Evolutionary conservation across 208 protist species (phyloP), one percentile per base, ranked within the genome.

Genomic region (Endotrypanum monterogeii): DNA sequence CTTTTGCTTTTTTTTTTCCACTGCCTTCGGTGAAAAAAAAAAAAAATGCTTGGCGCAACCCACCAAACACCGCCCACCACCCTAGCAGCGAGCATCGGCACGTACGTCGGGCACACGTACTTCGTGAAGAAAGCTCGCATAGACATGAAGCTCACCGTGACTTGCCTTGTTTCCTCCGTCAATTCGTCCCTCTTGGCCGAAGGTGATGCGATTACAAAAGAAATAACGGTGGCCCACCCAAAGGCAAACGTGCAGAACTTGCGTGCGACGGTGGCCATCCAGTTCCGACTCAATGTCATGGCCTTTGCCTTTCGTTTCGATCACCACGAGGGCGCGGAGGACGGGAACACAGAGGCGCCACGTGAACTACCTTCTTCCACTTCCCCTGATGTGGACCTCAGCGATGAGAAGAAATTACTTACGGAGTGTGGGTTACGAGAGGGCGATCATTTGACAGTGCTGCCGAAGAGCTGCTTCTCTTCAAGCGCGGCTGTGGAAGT

Each of bases 151-250:
- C 71, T 96, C 23, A 83, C 63, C 6, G 82, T 93, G 23, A 86
- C 78, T 51, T 91, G 82, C 66, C 74, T 83, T 25, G 83, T 91
- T 28, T 79, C 73, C 50, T 86, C 78, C 41, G 80, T 83, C 25
- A 86, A 84, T 68, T 79, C 81, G 41, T 74, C 71, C 23, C 66
- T 74, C 48, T 71, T 91, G 28, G n/a, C 67, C 18, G 78, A 86
- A 30, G 67, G 69, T 23, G 77, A 78, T 66, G 77, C 71, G 20
- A 62, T 71, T n/a, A 90, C 76, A 57, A 90, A 94, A 80, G 89
- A 95, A 69, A 71, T 97, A 6, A 75, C 85, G 18, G 87, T 97
- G 60, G 73, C 80, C 23, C 94, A 97, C 69, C 88, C 93, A 14
- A 79, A 74, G 2, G 93, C 93, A 9, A 94, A 86, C 14, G 66